phyloP scores from a whole-genome alignment of 768 basidiomycete species.

The Leccinellum rugosiceps region DNA sequence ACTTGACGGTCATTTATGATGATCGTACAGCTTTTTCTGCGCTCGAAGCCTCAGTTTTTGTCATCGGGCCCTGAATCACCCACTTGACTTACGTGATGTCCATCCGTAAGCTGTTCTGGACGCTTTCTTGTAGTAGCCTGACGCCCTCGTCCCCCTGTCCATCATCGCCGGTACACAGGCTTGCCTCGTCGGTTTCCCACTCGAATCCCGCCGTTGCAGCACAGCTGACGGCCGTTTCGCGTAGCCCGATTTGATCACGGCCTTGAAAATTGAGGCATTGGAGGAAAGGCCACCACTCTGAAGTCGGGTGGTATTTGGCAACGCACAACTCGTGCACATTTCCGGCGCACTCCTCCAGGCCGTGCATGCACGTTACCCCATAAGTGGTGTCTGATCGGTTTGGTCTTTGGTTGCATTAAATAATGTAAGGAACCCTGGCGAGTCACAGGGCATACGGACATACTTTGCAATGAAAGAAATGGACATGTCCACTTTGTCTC shows the following conservation, averaged over 20 bases:
- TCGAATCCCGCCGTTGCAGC: constrained; percentile 61
- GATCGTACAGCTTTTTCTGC: constrained; percentile 84
- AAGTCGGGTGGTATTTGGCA: constrained; percentile 49
- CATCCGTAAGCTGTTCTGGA: constrained; percentile 39
- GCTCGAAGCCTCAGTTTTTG: constrained; percentile 7
- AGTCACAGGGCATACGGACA: constrained; percentile 26
- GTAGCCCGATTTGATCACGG: constrained; percentile 57
- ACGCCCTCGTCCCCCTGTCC: constrained; percentile 63
- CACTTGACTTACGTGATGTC: constrained; percentile 53
- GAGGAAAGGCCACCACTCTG: constrained; percentile 81
- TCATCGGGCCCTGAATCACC: background rate
- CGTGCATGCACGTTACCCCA: constrained; percentile 83
- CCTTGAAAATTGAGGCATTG: constrained; percentile 75
- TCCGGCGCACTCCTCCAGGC: constrained; percentile 76
- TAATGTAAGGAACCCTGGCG: constrained; percentile 2
- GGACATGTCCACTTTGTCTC: constrained; percentile 62
- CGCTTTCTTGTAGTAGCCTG: constrained; percentile 59
- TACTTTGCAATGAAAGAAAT: constrained; percentile 76
- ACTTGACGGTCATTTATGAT: constrained; percentile 65
- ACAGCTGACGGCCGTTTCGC: constrained; percentile 63
- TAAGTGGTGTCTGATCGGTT: constrained; percentile 65
- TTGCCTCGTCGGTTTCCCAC: constrained; percentile 60
- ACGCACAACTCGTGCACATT: constrained; percentile 90
- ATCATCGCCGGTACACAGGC: constrained; percentile 56
- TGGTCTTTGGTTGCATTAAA: constrained; percentile 39